Percentiles rank a stretch among this genome's conserved stretches.
Evolutionary conservation across 208 protist species (phyloP).

Genomic region (Trypanosoma scelopori): DNA sequence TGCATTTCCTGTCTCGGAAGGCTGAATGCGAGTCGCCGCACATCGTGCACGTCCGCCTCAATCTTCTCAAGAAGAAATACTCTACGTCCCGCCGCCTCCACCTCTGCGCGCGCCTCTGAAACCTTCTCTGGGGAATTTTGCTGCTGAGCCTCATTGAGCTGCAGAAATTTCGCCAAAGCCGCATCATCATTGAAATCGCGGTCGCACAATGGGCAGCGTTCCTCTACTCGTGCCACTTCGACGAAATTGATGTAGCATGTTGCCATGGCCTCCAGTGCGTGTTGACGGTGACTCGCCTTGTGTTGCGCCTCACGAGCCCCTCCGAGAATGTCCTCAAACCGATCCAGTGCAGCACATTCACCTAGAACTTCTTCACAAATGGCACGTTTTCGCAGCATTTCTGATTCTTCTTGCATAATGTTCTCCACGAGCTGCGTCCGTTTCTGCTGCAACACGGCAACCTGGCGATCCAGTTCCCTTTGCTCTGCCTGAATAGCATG

Average conservation of each 20-base stretch:
- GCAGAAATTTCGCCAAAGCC: conserved; percentile 38
- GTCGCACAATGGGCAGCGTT: conserved; percentile 64
- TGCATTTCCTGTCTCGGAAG: conserved; percentile 35
- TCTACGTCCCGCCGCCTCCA: conserved; percentile 15
- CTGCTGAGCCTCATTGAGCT: conserved; percentile 36
- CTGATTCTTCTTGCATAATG: conserved; percentile 13
- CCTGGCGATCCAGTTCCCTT: conserved; percentile 35
- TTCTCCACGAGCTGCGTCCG: conserved; percentile 26
- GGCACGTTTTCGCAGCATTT: conserved; percentile 9
- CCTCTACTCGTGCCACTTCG: conserved; percentile 37
- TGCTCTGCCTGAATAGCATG: conserved; percentile 25
- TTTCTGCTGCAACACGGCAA: conserved; percentile 40
- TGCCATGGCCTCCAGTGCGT: conserved; percentile 46
- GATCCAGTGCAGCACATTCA: conserved; percentile 25
- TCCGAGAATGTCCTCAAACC: conserved; percentile 41
- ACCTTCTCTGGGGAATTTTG: conserved; percentile 40
- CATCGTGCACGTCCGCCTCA: conserved; percentile 32
- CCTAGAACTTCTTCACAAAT: conserved; percentile 17
- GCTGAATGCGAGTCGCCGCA: conserved; percentile 31
- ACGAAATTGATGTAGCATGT: conserved; percentile 66
- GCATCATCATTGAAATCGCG: conserved; percentile 41
- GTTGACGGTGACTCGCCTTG: conserved; percentile 29
- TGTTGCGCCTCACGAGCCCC: conserved; percentile 32
- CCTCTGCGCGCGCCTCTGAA: conserved; percentile 26
- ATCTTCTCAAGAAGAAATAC: conserved; percentile 40